Evolutionary conservation across 2,329 filamentous ascomycete species (phyloP).

Genomic region (Colletotrichum higginsianum): DNA sequence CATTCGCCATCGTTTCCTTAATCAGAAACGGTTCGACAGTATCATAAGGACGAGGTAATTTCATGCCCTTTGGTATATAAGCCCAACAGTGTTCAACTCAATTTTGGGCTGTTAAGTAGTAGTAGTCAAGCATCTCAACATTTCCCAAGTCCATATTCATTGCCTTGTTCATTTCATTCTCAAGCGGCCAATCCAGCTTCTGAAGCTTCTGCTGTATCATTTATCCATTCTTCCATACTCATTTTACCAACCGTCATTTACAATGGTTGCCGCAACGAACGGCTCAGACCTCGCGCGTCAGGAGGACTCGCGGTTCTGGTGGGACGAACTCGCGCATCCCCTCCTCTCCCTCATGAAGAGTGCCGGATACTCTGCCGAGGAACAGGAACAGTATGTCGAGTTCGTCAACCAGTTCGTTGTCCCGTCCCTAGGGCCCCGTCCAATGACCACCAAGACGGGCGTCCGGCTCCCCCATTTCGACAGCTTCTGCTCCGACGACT

Average conservation of each 20-base stretch:
- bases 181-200: not conserved
- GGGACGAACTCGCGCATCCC: constrained; percentile 23
- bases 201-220: not conserved
- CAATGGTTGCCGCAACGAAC: constrained; percentile 23
- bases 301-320: constrained; percentile 22
- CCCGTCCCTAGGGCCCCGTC: constrained; percentile 27
- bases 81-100: not conserved
- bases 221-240: no score
- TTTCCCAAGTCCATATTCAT: not conserved
- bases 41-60: not conserved
- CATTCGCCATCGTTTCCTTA: not conserved
- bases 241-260: not conserved
- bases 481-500: constrained; percentile 49
- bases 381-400: constrained; percentile 18
- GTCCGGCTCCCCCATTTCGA: constrained; percentile 32
- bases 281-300: not conserved
- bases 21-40: no score
- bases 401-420: constrained; percentile 34
- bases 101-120: no score
- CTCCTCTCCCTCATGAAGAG: constrained; percentile 37
- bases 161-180: not conserved
- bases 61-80: constrained; percentile 3
- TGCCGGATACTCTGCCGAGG: constrained; percentile 34
- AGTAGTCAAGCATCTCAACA: not conserved
- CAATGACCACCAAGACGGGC: constrained; percentile 20